These are phyloP conservation scores for Hyaloscypha hepaticicola DNA, from an alignment of 495 filamentous ascomycete genomes.

Conservation along the genomic window DNA sequence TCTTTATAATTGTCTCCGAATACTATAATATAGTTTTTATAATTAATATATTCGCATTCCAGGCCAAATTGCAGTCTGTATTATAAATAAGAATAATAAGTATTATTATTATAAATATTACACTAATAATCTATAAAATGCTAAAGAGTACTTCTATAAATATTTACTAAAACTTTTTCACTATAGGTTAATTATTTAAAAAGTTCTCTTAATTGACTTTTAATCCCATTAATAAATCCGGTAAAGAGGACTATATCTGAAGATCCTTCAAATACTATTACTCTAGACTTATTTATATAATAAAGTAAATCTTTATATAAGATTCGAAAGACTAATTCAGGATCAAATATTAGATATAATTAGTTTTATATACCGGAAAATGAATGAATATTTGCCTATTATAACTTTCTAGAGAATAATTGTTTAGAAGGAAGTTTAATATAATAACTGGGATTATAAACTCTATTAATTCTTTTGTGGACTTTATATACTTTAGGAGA, in stretches of 20 bases:
- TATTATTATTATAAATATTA: conserved; percentile 9
- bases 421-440: conserved; percentile 1
- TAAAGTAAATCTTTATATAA: conserved; percentile 22
- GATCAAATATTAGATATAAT: conserved; percentile 20
- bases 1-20: conserved; percentile 7
- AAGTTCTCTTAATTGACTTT: neutral
- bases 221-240: conserved; percentile 7
- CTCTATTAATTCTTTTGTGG: conserved; percentile 13
- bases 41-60: conserved; percentile 21
- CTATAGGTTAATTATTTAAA: neutral
- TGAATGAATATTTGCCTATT: no score
- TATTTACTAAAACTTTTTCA: neutral
- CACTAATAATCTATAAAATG: neutral
- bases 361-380: neutral
- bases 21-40: conserved; percentile 22
- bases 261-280: conserved; percentile 4
- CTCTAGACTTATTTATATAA: neutral
- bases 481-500: conserved; percentile 20
- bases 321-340: conserved; percentile 20
- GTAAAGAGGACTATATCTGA: neutral
- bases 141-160: neutral
- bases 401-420: no score
- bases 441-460: conserved; percentile 27
- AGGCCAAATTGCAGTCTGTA: conserved; percentile 22
- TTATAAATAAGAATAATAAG: conserved; percentile 21